Percentiles rank a stretch among this genome's conserved stretches.
Evolutionary conservation across 306 rosid species (phyloP).

Genomic region (Ormosia emarginata): DNA sequence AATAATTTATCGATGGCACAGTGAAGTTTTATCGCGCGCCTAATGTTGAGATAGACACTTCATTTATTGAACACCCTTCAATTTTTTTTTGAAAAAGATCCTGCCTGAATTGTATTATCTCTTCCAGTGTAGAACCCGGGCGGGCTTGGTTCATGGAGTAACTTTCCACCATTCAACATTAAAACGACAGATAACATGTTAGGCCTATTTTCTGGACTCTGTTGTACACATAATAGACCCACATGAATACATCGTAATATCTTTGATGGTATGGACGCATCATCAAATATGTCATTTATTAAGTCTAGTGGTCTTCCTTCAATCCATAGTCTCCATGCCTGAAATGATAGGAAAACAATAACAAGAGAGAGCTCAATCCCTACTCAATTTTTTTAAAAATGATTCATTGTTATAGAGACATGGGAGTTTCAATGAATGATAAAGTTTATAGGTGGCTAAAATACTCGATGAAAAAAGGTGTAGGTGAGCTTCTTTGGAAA

Average conservation of each 20-base stretch:
- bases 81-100: too few species aligned
- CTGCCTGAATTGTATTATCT: too few species aligned
- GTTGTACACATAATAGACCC: conserved; percentile 9
- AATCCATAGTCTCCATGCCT: conserved; percentile 11
- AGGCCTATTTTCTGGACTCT: conserved; percentile 1
- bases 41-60: neutral
- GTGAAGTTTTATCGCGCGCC: neutral
- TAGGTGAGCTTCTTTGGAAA: too few species aligned
- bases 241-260: neutral
- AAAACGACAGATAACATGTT: neutral
- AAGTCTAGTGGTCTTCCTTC: neutral
- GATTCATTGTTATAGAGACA: too few species aligned
- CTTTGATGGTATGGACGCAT: neutral
- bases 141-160: neutral
- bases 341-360: neutral
- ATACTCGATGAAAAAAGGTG: too few species aligned
- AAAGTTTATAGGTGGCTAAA: too few species aligned
- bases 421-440: too few species aligned
- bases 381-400: too few species aligned
- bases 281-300: neutral
- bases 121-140: conserved; percentile 3
- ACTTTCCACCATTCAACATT: neutral
- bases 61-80: neutral
- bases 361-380: neutral
- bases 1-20: too few species aligned